Conservation (phyloP, 2,329 filamentous ascomycete species). For the Fusarium sp. region DNA sequence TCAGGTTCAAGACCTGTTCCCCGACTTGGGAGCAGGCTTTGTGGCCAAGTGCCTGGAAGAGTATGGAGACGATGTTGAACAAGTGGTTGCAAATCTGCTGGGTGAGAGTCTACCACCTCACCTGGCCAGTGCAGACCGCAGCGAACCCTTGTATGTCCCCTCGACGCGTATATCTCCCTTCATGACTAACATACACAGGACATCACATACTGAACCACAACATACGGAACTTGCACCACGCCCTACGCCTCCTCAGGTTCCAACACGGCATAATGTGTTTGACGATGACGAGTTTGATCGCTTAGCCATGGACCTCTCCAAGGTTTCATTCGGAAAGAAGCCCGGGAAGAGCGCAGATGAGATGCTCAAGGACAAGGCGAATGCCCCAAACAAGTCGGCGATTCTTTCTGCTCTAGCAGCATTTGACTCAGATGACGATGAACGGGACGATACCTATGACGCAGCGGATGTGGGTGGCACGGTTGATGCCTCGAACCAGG, state of each 20-base stretch:
- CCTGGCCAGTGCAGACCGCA: constrained; percentile 72
- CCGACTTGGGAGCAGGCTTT: constrained; percentile 86
- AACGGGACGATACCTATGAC: constrained; percentile 97
- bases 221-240: constrained; percentile 64
- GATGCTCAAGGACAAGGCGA: constrained; percentile 73
- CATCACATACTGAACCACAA: constrained; percentile 42
- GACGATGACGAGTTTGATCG: constrained; percentile 85
- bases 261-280: constrained; percentile 77
- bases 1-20: constrained; percentile 94
- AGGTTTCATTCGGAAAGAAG: constrained; percentile 83
- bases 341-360: constrained; percentile 76
- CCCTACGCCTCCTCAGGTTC: constrained; percentile 68
- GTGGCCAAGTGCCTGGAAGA: constrained; percentile 82
- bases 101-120: constrained; percentile 80
- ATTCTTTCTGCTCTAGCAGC: constrained; percentile 89
- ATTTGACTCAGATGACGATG: constrained; percentile 95
- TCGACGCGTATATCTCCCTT: not conserved
- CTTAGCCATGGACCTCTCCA: constrained; percentile 73
- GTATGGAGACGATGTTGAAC: constrained; percentile 81
- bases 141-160: constrained; percentile 70
- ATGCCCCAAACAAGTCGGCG: constrained; percentile 81
- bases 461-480: constrained; percentile 90
- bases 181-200: constrained; percentile 44
- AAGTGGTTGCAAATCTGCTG: constrained; percentile 83
- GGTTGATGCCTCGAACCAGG: constrained; percentile 76